A percentile compares a stretch with the other conserved stretches of the same genome.
phyloP scores from a whole-genome alignment of 2,329 filamentous ascomycete species.

The Alternaria longipes region DNA sequence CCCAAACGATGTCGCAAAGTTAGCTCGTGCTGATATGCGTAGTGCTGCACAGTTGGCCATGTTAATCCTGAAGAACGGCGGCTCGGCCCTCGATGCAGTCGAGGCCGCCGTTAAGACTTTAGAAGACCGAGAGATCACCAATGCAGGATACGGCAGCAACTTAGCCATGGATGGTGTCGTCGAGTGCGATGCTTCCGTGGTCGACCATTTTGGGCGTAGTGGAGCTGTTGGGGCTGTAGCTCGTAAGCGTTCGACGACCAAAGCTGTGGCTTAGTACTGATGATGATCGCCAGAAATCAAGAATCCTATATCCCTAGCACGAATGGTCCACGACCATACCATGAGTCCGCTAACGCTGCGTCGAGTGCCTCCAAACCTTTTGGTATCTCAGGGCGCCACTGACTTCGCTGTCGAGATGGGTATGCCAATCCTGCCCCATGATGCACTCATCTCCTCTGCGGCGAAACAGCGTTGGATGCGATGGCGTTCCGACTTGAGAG shows the following conservation, averaged over 20 bases:
- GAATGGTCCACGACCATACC: conserved; percentile 80
- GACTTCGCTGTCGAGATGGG: conserved; percentile 85
- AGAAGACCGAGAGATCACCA: conserved; percentile 95
- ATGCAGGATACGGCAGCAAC: conserved; percentile 96
- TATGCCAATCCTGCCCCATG: conserved; percentile 76
- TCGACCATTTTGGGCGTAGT: conserved; percentile 90
- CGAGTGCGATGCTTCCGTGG: conserved; percentile 92
- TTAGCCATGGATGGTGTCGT: conserved; percentile 88
- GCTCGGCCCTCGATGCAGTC: conserved; percentile 84
- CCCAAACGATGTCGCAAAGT: not conserved
- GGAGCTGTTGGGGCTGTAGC: conserved; percentile 91
- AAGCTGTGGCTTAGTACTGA: conserved; percentile 24
- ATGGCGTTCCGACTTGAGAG: conserved; percentile 77
- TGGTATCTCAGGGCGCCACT: conserved; percentile 85
- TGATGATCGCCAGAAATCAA: conserved; percentile 72
- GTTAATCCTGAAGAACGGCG: conserved; percentile 79
- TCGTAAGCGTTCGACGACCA: conserved; percentile 66
- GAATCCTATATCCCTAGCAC: conserved; percentile 90
- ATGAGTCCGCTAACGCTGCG: conserved; percentile 80
- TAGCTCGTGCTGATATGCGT: conserved; percentile 2
- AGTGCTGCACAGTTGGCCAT: conserved; percentile 88
- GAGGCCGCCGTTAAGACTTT: conserved; percentile 87
- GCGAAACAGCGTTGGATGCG: conserved; percentile 80
- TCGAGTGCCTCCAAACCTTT: conserved; percentile 89
- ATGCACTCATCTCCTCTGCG: conserved; percentile 79